Evolutionary conservation across 805 yeast species (phyloP).

Genomic region (Yamadazyma akitaensis): DNA sequence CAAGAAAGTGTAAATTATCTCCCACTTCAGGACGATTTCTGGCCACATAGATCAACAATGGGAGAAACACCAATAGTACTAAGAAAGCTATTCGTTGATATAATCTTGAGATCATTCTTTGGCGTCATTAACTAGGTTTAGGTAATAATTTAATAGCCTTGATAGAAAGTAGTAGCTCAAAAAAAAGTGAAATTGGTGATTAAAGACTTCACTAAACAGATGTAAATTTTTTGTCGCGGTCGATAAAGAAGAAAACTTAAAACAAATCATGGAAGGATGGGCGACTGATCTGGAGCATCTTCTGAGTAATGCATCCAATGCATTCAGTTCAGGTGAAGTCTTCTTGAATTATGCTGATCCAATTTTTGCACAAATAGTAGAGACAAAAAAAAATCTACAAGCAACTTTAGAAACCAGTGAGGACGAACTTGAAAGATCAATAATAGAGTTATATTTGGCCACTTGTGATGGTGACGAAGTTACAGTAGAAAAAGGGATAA

Average conservation of each 20-base stretch:
- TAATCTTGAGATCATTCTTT: slow-evolving; percentile 11
- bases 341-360: slow-evolving; percentile 25
- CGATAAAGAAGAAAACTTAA: not conserved
- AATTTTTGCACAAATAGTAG: slow-evolving; percentile 21
- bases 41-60: slow-evolving; percentile 4
- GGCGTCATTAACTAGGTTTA: too few species aligned
- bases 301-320: not conserved
- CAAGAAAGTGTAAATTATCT: slow-evolving; percentile 8
- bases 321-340: slow-evolving; percentile 1
- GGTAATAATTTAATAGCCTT: too few species aligned
- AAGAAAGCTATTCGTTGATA: slow-evolving; percentile 11
- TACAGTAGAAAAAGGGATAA: slow-evolving; percentile 22
- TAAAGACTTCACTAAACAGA: not conserved
- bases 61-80: slow-evolving; percentile 4
- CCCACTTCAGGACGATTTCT: slow-evolving; percentile 2
- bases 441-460: slow-evolving; percentile 27
- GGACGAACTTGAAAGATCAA: slow-evolving; percentile 12
- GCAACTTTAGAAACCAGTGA: slow-evolving; percentile 9
- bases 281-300: not conserved
- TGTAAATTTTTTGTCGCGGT: slow-evolving; percentile 1
- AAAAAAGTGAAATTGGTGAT: not conserved
- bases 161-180: not conserved
- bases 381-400: slow-evolving; percentile 27
- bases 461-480: slow-evolving; percentile 38
- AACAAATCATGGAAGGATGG: slow-evolving; percentile 24